Conservation (phyloP, 116 monocot species). For the Iris pallida region DNA sequence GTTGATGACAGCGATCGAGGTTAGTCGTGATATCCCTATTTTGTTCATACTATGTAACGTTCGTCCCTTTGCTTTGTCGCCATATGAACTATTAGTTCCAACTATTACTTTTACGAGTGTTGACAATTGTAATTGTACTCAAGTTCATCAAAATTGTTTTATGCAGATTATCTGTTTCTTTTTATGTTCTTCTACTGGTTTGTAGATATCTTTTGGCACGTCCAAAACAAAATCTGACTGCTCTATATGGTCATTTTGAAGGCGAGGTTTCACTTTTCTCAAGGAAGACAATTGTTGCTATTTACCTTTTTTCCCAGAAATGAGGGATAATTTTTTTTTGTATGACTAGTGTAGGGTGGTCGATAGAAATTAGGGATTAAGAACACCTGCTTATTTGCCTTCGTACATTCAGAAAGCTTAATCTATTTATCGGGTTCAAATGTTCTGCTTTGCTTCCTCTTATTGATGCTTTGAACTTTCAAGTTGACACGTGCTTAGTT, state of each 20-base stretch:
- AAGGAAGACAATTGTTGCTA: slow-evolving; percentile 56
- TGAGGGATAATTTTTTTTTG: slow-evolving; percentile 15
- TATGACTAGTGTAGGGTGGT: slow-evolving; percentile 3
- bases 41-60: not conserved
- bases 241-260: slow-evolving; percentile 69
- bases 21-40: slow-evolving; percentile 24
- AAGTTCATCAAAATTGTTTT: slow-evolving; percentile 49
- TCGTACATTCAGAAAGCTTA: not conserved
- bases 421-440: not conserved
- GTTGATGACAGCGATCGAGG: slow-evolving; percentile 93
- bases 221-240: slow-evolving; percentile 45
- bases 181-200: slow-evolving; percentile 57
- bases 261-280: slow-evolving; percentile 51
- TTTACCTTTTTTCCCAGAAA: slow-evolving; percentile 33
- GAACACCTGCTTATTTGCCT: slow-evolving; percentile 1
- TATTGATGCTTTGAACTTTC: not conserved
- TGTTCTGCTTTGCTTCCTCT: too few relatives aligned
- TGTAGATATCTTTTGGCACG: slow-evolving; percentile 73
- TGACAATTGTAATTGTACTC: slow-evolving; percentile 23
- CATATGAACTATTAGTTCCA: not conserved
- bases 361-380: slow-evolving; percentile 3
- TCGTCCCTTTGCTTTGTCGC: slow-evolving; percentile 3
- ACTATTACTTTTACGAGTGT: slow-evolving; percentile 10
- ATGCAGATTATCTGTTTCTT: slow-evolving; percentile 47
- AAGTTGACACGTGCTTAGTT: not conserved